Conservation (phyloP, 495 filamentous ascomycete genomes). For the Hypoxylon rickii region DNA sequence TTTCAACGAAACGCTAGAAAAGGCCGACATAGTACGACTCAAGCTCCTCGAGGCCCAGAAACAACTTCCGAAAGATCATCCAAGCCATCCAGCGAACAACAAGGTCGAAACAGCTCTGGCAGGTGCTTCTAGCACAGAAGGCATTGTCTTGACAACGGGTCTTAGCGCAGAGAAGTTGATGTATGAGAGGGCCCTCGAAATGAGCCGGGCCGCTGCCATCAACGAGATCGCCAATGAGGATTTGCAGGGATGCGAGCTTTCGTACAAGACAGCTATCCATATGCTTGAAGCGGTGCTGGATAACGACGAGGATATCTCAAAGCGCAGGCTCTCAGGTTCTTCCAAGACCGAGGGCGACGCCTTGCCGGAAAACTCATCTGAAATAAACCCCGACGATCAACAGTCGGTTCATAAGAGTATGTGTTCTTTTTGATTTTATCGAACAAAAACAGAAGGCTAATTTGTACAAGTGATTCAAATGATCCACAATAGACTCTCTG, state of each 20-base stretch:
- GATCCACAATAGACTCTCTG: conserved; percentile 45
- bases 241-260: conserved; percentile 85
- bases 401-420: conserved; percentile 71
- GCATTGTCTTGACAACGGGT: conserved; percentile 63
- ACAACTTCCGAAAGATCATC: conserved; percentile 80
- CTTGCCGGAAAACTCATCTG: conserved; percentile 52
- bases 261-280: conserved; percentile 85
- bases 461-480: conserved; percentile 50
- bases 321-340: conserved; percentile 43
- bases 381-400: conserved; percentile 73
- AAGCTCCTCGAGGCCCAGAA: conserved; percentile 88
- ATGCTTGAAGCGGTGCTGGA: conserved; percentile 96
- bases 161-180: conserved; percentile 95
- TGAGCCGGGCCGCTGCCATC: conserved; percentile 92
- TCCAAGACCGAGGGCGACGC: conserved; percentile 49
- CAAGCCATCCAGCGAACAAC: conserved; percentile 81
- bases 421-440: neutral
- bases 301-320: conserved; percentile 70
- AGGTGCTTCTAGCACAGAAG: conserved; percentile 61
- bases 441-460: conserved; percentile 15
- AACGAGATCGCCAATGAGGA: conserved; percentile 94
- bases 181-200: conserved; percentile 96
- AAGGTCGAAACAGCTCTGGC: conserved; percentile 49
- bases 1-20: conserved; percentile 96
- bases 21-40: conserved; percentile 86